These are phyloP conservation scores for Blastobotrys terrestris DNA, from an alignment of 805 yeast genomes.

Conservation along the genomic window DNA sequence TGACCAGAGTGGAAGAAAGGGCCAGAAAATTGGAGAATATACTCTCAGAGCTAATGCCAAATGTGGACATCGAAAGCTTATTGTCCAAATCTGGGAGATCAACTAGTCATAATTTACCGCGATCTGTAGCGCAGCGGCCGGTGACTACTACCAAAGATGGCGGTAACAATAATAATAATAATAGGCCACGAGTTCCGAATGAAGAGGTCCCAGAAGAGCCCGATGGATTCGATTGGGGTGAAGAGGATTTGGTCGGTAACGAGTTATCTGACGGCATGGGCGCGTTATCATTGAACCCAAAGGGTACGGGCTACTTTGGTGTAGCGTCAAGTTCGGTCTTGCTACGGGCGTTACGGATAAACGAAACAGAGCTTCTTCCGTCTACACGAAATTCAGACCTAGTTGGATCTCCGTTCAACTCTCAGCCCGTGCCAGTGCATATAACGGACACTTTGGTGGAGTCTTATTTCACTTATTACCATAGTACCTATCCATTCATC, in stretches of 20 bases:
- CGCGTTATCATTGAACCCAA: conserved; percentile 44
- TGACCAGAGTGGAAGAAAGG: conserved; percentile 66
- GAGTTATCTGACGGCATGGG: conserved; percentile 56
- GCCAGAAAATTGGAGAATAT: conserved; percentile 43
- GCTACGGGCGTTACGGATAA: conserved; percentile 41
- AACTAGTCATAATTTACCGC: neutral
- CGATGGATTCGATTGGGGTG: conserved; percentile 56
- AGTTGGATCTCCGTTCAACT: conserved; percentile 9
- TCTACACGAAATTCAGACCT: neutral
- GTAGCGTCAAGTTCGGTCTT: conserved; percentile 55
- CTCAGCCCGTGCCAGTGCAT: conserved; percentile 12
- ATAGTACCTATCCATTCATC: conserved; percentile 55
- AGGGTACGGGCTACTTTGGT: conserved; percentile 61
- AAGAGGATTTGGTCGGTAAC: conserved; percentile 36
- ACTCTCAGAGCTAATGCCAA: conserved; percentile 40
- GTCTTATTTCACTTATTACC: conserved; percentile 53
- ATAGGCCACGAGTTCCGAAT: conserved; percentile 25
- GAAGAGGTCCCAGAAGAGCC: conserved; percentile 39
- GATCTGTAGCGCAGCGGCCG: neutral
- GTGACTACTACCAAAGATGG: conserved; percentile 1
- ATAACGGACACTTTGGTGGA: conserved; percentile 36
- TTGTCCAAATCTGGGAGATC: conserved; percentile 16
- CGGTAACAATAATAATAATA: conserved; percentile 10
- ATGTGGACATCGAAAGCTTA: conserved; percentile 39
- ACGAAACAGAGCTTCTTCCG: conserved; percentile 25